Conservation (phyloP, 441 rosid genomes). For the Syzygium syzygioides region DNA sequence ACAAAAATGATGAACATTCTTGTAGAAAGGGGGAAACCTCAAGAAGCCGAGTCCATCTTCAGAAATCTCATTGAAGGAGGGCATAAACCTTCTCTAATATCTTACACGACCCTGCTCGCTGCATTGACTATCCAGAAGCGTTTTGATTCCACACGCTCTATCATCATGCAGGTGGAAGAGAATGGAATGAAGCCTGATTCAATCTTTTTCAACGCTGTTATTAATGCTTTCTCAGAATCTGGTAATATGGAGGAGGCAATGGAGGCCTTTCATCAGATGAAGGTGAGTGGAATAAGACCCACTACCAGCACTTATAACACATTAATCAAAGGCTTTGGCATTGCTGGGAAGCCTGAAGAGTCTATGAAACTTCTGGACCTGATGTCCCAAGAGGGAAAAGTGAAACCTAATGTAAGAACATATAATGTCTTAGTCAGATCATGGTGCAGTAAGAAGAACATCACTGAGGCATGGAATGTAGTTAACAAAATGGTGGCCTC, state of each 20-base stretch:
- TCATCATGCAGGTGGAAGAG: slow-evolving; percentile 65
- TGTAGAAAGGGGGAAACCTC: slow-evolving; percentile 68
- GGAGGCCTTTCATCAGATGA: slow-evolving; percentile 71
- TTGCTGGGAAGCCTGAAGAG: slow-evolving; percentile 68
- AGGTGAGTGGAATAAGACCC: slow-evolving; percentile 69
- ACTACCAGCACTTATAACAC: slow-evolving; percentile 77
- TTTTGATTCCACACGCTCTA: slow-evolving; percentile 51
- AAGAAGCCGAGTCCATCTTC: slow-evolving; percentile 64
- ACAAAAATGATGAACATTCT: slow-evolving; percentile 75
- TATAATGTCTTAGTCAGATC: slow-evolving; percentile 67
- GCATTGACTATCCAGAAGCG: slow-evolving; percentile 67
- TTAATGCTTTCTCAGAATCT: slow-evolving; percentile 80
- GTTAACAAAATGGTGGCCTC: slow-evolving; percentile 61
- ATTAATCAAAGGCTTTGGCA: slow-evolving; percentile 84
- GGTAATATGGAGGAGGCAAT: slow-evolving; percentile 79
- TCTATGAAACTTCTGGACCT: slow-evolving; percentile 53
- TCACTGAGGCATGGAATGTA: slow-evolving; percentile 73
- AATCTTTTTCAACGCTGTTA: slow-evolving; percentile 86
- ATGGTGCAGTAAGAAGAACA: slow-evolving; percentile 67
- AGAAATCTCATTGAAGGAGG: slow-evolving; percentile 64
- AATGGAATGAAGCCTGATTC: slow-evolving; percentile 73
- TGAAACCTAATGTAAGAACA: slow-evolving; percentile 71
- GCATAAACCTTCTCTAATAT: slow-evolving; percentile 74
- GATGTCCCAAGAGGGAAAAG: slow-evolving; percentile 45
- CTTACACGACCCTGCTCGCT: slow-evolving; percentile 75